phyloP scores from a whole-genome alignment of 345 rosid genomes.

The Citrus reticulata region DNA sequence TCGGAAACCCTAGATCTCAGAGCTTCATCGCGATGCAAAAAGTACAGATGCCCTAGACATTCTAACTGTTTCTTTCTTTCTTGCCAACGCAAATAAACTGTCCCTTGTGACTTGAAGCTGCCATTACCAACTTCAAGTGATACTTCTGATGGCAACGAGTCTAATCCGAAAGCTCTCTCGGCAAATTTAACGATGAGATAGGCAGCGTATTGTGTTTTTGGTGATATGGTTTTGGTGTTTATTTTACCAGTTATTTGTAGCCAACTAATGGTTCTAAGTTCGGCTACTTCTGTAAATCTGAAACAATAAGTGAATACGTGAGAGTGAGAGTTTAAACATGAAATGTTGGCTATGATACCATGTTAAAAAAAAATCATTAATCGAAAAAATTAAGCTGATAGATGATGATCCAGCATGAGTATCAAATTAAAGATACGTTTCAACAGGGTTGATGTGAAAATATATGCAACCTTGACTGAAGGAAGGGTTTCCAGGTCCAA shows the following conservation, averaged over 20 bases:
- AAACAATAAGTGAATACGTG: not conserved
- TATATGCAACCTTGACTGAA: slow-evolving; percentile 20
- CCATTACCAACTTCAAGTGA: slow-evolving; percentile 18
- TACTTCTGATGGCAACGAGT: slow-evolving; percentile 41
- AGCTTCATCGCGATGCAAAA: slow-evolving; percentile 16
- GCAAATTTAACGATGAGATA: slow-evolving; percentile 40
- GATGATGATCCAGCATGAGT: no score
- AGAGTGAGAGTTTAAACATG: no score
- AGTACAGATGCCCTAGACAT: not conserved
- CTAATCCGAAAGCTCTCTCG: slow-evolving; percentile 39
- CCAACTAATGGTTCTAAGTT: slow-evolving; percentile 42
- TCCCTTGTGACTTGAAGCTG: slow-evolving; percentile 5
- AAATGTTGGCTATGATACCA: no score
- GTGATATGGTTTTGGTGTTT: slow-evolving; percentile 27
- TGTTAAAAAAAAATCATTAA: no score
- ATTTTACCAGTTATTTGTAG: slow-evolving; percentile 39
- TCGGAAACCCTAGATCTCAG: slow-evolving; percentile 1
- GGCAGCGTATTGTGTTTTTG: slow-evolving; percentile 34
- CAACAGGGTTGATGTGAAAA: no score
- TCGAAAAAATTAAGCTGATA: no score
- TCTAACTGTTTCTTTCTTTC: slow-evolving; percentile 14
- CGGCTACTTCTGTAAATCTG: slow-evolving; percentile 42
- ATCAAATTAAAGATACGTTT: no score
- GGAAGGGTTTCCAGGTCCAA: slow-evolving; percentile 34
- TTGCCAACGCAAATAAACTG: slow-evolving; percentile 25